phyloP scores from a whole-genome alignment of 225 moss, liverwort and hornwort species.

The Straminergon stramineum region DNA sequence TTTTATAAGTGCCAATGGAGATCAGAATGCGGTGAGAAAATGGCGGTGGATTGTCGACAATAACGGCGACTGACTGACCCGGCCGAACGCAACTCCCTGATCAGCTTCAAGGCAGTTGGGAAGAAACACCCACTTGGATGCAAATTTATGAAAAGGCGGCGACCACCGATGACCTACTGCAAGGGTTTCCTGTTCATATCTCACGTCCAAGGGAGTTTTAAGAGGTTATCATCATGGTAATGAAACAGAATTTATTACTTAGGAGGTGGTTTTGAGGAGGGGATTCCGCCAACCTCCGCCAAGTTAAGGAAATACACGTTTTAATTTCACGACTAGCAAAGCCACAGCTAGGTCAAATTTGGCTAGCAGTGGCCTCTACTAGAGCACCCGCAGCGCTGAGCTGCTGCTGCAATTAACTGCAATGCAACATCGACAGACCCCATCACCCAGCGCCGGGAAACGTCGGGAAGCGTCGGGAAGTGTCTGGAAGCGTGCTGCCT shows the following conservation, averaged over 20 bases:
- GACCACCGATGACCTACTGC: not conserved
- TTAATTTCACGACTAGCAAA: not conserved
- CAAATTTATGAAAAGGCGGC: not conserved
- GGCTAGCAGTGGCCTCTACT: not conserved
- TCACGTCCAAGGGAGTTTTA: not conserved
- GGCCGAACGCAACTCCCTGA: not conserved
- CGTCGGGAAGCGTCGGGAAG: not conserved
- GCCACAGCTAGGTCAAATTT: not conserved
- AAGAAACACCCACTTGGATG: not conserved
- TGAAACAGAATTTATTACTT: not conserved
- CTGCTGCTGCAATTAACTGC: not conserved
- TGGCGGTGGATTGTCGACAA: not conserved
- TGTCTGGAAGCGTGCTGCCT: not conserved
- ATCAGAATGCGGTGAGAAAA: not conserved
- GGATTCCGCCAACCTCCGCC: not conserved
- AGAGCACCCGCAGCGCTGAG: not conserved
- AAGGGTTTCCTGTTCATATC: not conserved
- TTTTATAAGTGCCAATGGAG: not conserved
- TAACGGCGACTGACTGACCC: not conserved
- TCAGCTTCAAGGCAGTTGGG: not conserved
- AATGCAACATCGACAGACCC: not conserved
- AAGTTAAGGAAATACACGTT: not conserved
- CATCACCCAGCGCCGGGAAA: not conserved
- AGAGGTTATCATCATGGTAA: not conserved
- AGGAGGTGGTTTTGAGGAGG: too few species aligned